Conservation (phyloP, 169 alveolate genomes). For the Babesia caballi region DNA sequence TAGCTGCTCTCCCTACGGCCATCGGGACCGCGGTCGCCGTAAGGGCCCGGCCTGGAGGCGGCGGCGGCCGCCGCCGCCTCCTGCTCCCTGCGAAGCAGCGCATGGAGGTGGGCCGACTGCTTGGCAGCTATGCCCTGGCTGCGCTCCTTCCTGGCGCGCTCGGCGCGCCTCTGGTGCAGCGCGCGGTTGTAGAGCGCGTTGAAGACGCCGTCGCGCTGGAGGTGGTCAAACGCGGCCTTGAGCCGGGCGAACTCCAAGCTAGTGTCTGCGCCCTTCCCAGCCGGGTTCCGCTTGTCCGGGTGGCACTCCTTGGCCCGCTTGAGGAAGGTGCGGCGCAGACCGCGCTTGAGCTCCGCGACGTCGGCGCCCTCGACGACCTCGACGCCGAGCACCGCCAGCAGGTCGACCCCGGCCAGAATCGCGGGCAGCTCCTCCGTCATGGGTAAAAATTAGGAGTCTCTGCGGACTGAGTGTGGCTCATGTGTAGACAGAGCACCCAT, state of each 20-base stretch:
- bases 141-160: conserved; percentile 32
- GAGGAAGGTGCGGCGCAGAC: conserved; percentile 42
- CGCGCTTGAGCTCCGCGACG: conserved; percentile 32
- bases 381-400: conserved; percentile 50
- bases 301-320: conserved; percentile 59
- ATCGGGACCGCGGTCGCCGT: not conserved
- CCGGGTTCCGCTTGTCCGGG: conserved; percentile 61
- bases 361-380: conserved; percentile 46
- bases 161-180: conserved; percentile 27
- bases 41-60: not conserved
- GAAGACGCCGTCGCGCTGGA: conserved; percentile 38
- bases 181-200: conserved; percentile 35
- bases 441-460: not conserved
- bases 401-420: conserved; percentile 54
- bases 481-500: conserved; percentile 61
- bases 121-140: conserved; percentile 47
- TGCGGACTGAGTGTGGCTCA: conserved; percentile 37
- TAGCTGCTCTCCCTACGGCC: not conserved
- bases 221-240: conserved; percentile 64
- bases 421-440: conserved; percentile 54
- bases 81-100: conserved; percentile 48
- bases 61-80: conserved; percentile 40
- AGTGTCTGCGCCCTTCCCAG: not conserved
- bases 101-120: conserved; percentile 54
- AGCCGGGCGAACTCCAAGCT: conserved; percentile 51